Percentiles rank a stretch among this genome's conserved stretches.
These are phyloP conservation scores for Gossypium davidsonii DNA, from an alignment of 441 rosid species.

Conservation along the genomic window DNA sequence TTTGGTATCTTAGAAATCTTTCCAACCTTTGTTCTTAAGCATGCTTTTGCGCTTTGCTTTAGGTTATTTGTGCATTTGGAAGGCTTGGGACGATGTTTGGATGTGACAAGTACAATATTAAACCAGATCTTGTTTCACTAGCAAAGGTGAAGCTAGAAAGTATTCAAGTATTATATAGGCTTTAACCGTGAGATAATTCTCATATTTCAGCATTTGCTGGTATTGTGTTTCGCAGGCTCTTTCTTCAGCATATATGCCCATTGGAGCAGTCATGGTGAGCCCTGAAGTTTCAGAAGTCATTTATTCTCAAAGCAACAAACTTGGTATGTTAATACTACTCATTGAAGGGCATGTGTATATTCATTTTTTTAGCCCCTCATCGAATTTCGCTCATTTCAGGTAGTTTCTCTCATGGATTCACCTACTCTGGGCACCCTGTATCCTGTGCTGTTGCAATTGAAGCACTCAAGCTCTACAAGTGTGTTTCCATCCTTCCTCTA, in stretches of 20 bases:
- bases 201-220: constrained; percentile 1
- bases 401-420: constrained; percentile 83
- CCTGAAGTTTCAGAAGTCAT: constrained; percentile 82
- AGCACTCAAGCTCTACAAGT: constrained; percentile 81
- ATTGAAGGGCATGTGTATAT: background rate
- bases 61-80: constrained; percentile 99
- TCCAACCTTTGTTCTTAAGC: background rate
- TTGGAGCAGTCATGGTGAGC: constrained; percentile 81
- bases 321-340: constrained; percentile 20
- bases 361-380: constrained; percentile 12
- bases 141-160: constrained; percentile 60
- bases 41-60: constrained; percentile 16
- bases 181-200: background rate
- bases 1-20: background rate
- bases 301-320: constrained; percentile 39
- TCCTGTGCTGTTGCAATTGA: constrained; percentile 86
- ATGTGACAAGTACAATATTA: constrained; percentile 75
- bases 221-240: constrained; percentile 51
- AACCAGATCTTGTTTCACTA: constrained; percentile 79
- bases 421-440: constrained; percentile 96
- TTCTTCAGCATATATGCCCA: constrained; percentile 89
- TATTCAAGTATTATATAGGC: background rate
- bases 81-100: constrained; percentile 98
- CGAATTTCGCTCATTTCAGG: constrained; percentile 39
- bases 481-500: constrained; percentile 18